A percentile compares a stretch with the other conserved stretches of the same genome.
These are phyloP conservation scores for Neurospora sublineolata DNA, from an alignment of 495 filamentous ascomycete species.

Conservation along the genomic window DNA sequence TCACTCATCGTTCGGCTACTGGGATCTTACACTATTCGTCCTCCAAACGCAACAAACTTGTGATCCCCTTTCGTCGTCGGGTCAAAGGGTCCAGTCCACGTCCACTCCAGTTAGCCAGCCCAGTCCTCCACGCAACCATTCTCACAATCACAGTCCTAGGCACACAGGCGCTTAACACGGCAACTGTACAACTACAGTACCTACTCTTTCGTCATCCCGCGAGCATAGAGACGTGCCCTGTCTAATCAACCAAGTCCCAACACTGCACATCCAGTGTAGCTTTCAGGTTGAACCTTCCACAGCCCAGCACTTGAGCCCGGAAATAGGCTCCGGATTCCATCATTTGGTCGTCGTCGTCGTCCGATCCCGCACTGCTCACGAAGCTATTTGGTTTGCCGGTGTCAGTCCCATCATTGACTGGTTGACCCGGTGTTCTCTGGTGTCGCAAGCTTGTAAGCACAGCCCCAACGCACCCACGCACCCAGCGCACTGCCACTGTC, in stretches of 20 bases:
- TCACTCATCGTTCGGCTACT: background rate
- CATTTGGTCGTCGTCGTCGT: background rate
- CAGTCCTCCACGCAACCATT: background rate
- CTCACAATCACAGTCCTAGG: background rate
- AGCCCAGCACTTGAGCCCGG: background rate
- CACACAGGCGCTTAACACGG: background rate
- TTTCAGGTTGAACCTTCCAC: background rate
- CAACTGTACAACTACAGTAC: background rate
- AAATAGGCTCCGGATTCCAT: background rate
- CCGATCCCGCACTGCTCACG: background rate
- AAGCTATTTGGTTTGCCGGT: background rate
- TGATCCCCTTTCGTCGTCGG: background rate
- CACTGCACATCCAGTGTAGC: background rate
- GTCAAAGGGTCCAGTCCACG: background rate
- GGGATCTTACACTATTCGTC: background rate
- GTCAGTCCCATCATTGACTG: background rate
- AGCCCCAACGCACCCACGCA: constrained; percentile 15
- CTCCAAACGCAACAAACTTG: background rate
- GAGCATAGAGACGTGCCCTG: background rate
- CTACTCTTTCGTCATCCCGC: background rate
- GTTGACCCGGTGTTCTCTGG: background rate
- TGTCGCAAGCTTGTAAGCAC: constrained; percentile 21
- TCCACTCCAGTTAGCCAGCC: background rate
- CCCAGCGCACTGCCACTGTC: constrained; percentile 20
- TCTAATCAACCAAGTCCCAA: background rate